Base-by-base conservation (phyloP, 2,329 filamentous ascomycete species). In the Periconia sp. region DNA sequence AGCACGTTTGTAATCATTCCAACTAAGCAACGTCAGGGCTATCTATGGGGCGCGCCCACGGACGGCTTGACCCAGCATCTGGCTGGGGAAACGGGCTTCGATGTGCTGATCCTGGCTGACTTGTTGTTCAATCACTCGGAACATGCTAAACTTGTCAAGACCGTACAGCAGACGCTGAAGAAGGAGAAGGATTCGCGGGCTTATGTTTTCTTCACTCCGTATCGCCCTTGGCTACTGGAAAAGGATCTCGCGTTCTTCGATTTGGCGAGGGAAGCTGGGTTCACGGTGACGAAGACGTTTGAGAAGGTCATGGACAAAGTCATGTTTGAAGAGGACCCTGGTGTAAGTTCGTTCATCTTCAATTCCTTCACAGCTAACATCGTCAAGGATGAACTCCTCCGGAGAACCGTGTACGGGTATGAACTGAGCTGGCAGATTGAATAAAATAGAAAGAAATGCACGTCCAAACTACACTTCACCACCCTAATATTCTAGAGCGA, bases 161-260 rank as follows among this genome's bases (percentile, higher is more conserved):
- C 88, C 3, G 83, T 97, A 55, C 78, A 82, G 64, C 71, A 82
- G 66, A 90, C 88, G 15, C 74, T 97, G 64, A 83, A 81, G 62
- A 79, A 76, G 56, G 73, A 76, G 3, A 64, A 71, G 3, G 77
- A 77, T 1, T 84, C 87, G 46, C 81, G 81, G 50, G 91, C 92
- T 2, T 83, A 92, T 64, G 92, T 97, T 8, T 95, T 97, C 73
- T 97, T 97, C 77, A 96, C 92, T 0, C 92, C 91, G 18, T 96
- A 97, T 75, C 82, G 94, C 58, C 92, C 93, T 1, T 97, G 92
- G 92, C 79, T 97, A 68, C 81, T 89, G 64, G 83, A 92, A 58
- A 89, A 91, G 73, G 94, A 96, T 66, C 79, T 96, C 70, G 84
- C 82, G 3, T 97, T 97, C 77, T 97, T 97, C 69, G 89, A 92